A percentile compares a stretch with the other conserved stretches of the same genome.
phyloP scores from a whole-genome alignment of 495 filamentous ascomycete species.

The Neurospora tetraspora region DNA sequence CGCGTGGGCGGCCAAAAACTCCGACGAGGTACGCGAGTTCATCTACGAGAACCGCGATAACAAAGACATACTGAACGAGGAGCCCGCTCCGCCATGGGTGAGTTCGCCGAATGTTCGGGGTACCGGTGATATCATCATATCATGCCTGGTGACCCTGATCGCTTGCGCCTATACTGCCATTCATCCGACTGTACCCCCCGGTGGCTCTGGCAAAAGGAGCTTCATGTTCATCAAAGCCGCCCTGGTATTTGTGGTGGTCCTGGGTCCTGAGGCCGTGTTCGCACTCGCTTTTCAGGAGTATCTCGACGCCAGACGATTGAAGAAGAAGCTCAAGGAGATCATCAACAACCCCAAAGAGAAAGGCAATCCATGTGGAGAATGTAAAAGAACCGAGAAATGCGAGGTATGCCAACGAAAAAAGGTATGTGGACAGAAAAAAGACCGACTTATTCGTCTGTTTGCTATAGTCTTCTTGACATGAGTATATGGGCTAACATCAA shows the following conservation, averaged over 20 bases:
- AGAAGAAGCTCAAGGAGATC: background rate
- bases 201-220: background rate
- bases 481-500: background rate
- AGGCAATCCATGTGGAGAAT: fast-evolving
- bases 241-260: background rate
- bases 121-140: background rate
- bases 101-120: background rate
- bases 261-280: background rate
- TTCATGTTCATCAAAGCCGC: background rate
- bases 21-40: background rate
- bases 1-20: background rate
- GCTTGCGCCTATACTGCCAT: background rate
- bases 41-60: background rate
- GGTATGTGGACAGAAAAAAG: background rate
- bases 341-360: background rate
- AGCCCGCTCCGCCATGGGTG: background rate
- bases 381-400: background rate
- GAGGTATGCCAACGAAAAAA: background rate
- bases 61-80: background rate
- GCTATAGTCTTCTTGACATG: too few relatives aligned
- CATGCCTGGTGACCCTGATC: background rate
- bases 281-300: background rate
- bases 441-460: too few relatives aligned
- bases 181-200: background rate
- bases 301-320: background rate